A percentile compares a stretch with the other conserved stretches of the same genome.
Evolutionary conservation across 1,284 basidiomycete genomes (phyloP).

Genomic region (Ustilago lituana): DNA sequence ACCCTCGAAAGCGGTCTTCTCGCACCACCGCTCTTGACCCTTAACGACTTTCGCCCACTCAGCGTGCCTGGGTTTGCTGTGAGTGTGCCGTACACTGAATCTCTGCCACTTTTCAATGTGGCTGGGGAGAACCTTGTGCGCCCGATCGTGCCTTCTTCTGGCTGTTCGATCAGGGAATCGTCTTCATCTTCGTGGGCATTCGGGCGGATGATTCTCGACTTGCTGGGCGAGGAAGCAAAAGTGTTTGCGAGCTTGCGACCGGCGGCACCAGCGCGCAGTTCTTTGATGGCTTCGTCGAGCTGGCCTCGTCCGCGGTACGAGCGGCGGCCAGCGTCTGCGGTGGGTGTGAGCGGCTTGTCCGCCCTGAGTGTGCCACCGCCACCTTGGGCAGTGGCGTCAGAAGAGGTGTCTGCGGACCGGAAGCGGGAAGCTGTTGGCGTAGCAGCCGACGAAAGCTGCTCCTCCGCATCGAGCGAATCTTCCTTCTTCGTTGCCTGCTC

Average conservation of each 20-base stretch:
- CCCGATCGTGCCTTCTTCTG: slow-evolving; percentile 16
- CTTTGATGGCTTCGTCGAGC: slow-evolving; percentile 59
- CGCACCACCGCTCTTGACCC: slow-evolving; percentile 14
- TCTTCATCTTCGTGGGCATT: too few species aligned
- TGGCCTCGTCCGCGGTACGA: slow-evolving; percentile 51
- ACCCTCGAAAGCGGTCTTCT: slow-evolving; percentile 45
- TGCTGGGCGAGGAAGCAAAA: slow-evolving; percentile 10
- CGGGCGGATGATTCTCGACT: slow-evolving; percentile 18
- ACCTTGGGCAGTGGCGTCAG: neutral
- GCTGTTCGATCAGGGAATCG: slow-evolving; percentile 6
- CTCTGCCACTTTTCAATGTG: neutral
- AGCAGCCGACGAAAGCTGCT: slow-evolving; percentile 18
- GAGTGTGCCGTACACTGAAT: slow-evolving; percentile 25
- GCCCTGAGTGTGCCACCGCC: slow-evolving; percentile 8
- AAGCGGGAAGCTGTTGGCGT: slow-evolving; percentile 50
- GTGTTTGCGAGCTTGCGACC: slow-evolving; percentile 28
- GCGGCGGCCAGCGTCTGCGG: slow-evolving; percentile 12
- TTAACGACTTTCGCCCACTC: slow-evolving; percentile 42
- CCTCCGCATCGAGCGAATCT: slow-evolving; percentile 13
- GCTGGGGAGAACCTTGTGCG: slow-evolving; percentile 8
- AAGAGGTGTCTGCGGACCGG: too few species aligned
- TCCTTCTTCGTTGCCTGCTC: neutral
- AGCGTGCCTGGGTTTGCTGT: slow-evolving; percentile 28
- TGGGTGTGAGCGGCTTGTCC: neutral
- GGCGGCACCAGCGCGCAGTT: slow-evolving; percentile 42